These are phyloP conservation scores for Nasturtium officinale DNA, from an alignment of 345 rosid species.

Conservation along the genomic window DNA sequence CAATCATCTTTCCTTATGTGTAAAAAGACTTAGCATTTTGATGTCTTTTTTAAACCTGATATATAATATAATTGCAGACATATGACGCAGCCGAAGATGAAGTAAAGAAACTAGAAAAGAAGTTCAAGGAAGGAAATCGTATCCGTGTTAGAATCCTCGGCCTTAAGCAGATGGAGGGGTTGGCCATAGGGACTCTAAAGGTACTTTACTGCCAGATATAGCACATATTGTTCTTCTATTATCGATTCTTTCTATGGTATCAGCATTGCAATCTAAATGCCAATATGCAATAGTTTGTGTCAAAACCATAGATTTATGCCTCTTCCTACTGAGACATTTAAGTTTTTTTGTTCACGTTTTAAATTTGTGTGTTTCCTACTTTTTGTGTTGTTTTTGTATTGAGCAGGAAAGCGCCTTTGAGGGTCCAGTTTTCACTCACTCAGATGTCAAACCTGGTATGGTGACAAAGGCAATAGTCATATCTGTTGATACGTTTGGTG, in stretches of 20 bases:
- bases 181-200: conserved; percentile 88
- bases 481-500: conserved; percentile 81
- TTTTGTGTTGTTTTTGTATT: conserved; percentile 32
- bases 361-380: conserved; percentile 4
- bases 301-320: too few species aligned
- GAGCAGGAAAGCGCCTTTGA: conserved; percentile 92
- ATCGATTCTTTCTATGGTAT: not conserved
- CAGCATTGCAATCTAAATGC: not conserved
- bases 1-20: conserved; percentile 13
- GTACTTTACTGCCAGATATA: conserved; percentile 45
- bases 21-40: conserved; percentile 7
- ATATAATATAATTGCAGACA: conserved; percentile 49
- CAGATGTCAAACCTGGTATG: conserved; percentile 98
- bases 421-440: conserved; percentile 89
- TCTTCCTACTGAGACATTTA: too few species aligned
- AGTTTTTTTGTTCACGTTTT: not conserved
- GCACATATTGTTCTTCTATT: conserved; percentile 19
- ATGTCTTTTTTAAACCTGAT: conserved; percentile 29
- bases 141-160: conserved; percentile 92
- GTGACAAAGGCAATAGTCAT: conserved; percentile 75
- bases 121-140: conserved; percentile 68
- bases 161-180: conserved; percentile 87
- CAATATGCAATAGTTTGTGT: too few species aligned
- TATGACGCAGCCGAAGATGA: conserved; percentile 88
- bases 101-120: conserved; percentile 72